Conservation (phyloP, 1,284 basidiomycete species). For the Mycena sp. region DNA sequence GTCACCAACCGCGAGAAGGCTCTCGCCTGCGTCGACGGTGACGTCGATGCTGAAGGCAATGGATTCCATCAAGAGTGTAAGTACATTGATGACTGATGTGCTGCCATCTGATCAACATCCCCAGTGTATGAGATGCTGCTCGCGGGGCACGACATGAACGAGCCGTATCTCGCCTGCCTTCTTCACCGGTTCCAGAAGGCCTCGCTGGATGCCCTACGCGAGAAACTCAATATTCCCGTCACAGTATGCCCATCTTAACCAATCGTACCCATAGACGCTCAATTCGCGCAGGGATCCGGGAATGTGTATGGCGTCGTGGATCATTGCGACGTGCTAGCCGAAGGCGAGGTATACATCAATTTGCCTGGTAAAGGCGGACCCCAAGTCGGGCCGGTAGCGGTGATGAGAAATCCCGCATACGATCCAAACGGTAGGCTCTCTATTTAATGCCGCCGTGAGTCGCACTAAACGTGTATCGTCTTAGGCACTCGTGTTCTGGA, state of each 20-base stretch:
- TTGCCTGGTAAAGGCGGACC: slow-evolving; percentile 29
- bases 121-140: slow-evolving; percentile 32
- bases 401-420: slow-evolving; percentile 36
- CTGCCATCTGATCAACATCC: not conserved
- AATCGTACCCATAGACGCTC: not conserved
- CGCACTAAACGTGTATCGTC: not conserved
- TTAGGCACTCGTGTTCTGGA: slow-evolving; percentile 37
- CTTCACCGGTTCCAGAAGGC: slow-evolving; percentile 18
- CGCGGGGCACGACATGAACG: slow-evolving; percentile 31
- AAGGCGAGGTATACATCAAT: slow-evolving; percentile 40
- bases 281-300: slow-evolving; percentile 29
- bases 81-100: not conserved
- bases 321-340: slow-evolving; percentile 31
- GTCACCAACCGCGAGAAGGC: slow-evolving; percentile 28
- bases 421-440: slow-evolving; percentile 26
- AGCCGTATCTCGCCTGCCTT: not conserved
- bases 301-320: slow-evolving; percentile 38
- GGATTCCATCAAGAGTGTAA: slow-evolving; percentile 30
- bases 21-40: slow-evolving; percentile 27
- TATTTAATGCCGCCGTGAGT: not conserved
- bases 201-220: slow-evolving; percentile 13
- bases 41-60: slow-evolving; percentile 28
- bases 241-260: slow-evolving; percentile 4
- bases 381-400: slow-evolving; percentile 29
- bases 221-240: slow-evolving; percentile 33